Evolutionary conservation across 495 filamentous ascomycete species (phyloP), one percentile per base, ranked within the genome.

Genomic region (Pyronema domesticum): DNA sequence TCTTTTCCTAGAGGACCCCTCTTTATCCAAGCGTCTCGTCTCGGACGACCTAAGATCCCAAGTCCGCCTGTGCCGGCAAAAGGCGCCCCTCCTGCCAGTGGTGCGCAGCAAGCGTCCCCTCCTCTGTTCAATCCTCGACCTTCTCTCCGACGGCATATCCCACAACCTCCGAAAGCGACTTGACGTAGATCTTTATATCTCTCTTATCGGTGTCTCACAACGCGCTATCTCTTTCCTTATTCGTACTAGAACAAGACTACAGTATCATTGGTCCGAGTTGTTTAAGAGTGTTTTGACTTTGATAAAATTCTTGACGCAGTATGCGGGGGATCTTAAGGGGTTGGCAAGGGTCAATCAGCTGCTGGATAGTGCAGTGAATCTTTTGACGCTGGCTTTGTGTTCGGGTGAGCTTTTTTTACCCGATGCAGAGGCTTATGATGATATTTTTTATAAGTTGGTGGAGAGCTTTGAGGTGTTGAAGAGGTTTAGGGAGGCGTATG

Each of bases 371-470:
- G 78, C 95, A 9, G 80, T 89, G 23, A 84, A 89, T 62, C 72
- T 94, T n/a, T 69, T 98, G 33, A 86, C 85, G 11, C 77, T 95
- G 46, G 82, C 84, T 6, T 76, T 96, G n/a, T 88, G 83, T 5
- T 72, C 78, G 9, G 91, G 91, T 6, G 93, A 96, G 65, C 77
- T 82, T 7, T 95, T 96, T 69, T 79, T 96, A n/a, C 93, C 93
- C 0, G 85, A 82, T 53, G 79, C 87, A 17, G 74, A 83, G 37
- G 81, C 83, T 17, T 95, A 95, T 66, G 91, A 98, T 62, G 93
- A 96, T 63, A 74, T 98, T 9, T 94, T 98, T 69, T 98, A 98
- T 73, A 98, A 98, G 69, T 74, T 98, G 11, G 86, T 96, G 46
- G 91, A 98, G 68, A 83, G 79, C 13, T 87, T 88, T 3, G 86